Conservation (phyloP, 2,329 filamentous ascomycete species). For the Thelonectria blattea region DNA sequence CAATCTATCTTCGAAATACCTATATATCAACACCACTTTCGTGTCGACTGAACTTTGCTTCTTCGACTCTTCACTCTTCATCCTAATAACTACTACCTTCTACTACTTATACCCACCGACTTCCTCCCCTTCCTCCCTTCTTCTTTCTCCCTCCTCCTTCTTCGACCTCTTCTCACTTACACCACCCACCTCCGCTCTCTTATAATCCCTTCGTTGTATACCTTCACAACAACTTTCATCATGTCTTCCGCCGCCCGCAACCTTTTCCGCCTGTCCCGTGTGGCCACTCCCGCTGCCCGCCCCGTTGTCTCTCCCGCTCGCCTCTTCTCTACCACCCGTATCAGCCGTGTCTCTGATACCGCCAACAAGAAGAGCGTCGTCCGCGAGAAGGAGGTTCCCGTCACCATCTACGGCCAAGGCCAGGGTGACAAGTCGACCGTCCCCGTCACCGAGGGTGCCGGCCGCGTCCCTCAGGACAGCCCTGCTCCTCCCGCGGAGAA, state of each 20-base stretch:
- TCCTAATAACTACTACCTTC: slow-evolving; percentile 1
- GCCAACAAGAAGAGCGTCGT: slow-evolving; percentile 58
- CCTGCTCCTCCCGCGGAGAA: slow-evolving; percentile 50
- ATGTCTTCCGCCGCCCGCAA: slow-evolving; percentile 46
- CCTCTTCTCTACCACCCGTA: slow-evolving; percentile 43
- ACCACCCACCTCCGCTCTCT: background rate
- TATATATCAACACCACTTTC: slow-evolving; percentile 37
- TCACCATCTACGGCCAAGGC: slow-evolving; percentile 56
- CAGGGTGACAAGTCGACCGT: slow-evolving; percentile 63
- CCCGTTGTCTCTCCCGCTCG: slow-evolving; percentile 37
- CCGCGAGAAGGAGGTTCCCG: slow-evolving; percentile 62
- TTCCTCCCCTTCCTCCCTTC: slow-evolving; percentile 7
- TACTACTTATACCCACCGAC: slow-evolving; percentile 20
- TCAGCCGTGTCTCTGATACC: slow-evolving; percentile 46
- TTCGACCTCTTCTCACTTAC: slow-evolving; percentile 13
- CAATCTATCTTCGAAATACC: slow-evolving; percentile 27
- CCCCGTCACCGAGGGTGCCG: slow-evolving; percentile 53
- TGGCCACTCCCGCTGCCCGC: slow-evolving; percentile 36
- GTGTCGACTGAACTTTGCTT: slow-evolving; percentile 19
- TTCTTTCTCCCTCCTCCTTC: slow-evolving; percentile 7
- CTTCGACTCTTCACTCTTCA: slow-evolving; percentile 18
- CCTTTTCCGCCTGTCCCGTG: slow-evolving; percentile 43
- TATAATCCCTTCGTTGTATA: slow-evolving; percentile 10
- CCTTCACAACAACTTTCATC: slow-evolving; percentile 32
- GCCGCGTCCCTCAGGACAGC: slow-evolving; percentile 51